Evolutionary conservation across 768 basidiomycete species (phyloP), one percentile per base, ranked within the genome.

Genomic region (Hydnomerulius pinastri): DNA sequence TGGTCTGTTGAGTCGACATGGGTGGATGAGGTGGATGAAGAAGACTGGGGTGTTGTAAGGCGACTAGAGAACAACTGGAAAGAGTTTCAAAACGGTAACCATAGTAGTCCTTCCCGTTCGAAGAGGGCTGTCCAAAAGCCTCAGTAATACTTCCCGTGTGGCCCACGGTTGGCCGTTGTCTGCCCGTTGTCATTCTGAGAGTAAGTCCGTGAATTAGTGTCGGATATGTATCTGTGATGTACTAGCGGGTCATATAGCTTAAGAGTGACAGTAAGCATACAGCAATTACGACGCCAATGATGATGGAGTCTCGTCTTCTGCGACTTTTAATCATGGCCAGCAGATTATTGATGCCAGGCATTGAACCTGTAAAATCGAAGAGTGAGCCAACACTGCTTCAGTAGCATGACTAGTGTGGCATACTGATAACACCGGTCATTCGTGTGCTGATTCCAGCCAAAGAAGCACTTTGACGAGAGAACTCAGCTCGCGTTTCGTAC

Each of bases 401-500:
- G 8, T 13, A 41, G 10, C 36, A 13, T 30, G 15, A 2, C 13
- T 1, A 29, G 1, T 43, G 41, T 23, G 13, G 17, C 6, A 27
- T 61, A 95, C 92, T 86, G 23, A 98, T 72, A 15, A 96, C 90
- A 43, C 84, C 80, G 46, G 77, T 72, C 82, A 99, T 93, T 24
- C 95, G 82, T 12, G 83, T 76, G 69, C 92, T 93, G 56, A 99
- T 91, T 13, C 84, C 78, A 8, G 82, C 72, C 33, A 99, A 71
- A 18, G 87, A 82, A 10, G 77, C 68, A 27, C 93, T 77, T 69
- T 99, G 97, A 38, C 84, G 80, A 23, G 80, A 73, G 70, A 99
- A 98, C 70, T 98, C 96, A 18, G 91, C 82, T 25, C 97, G 86
- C 3, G 96, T 98, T 64, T 93, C 97, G 63, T 98, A 95, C 24